phyloP scores from a whole-genome alignment of 352 stramenopile species.

The Pythium plurisporium region DNA sequence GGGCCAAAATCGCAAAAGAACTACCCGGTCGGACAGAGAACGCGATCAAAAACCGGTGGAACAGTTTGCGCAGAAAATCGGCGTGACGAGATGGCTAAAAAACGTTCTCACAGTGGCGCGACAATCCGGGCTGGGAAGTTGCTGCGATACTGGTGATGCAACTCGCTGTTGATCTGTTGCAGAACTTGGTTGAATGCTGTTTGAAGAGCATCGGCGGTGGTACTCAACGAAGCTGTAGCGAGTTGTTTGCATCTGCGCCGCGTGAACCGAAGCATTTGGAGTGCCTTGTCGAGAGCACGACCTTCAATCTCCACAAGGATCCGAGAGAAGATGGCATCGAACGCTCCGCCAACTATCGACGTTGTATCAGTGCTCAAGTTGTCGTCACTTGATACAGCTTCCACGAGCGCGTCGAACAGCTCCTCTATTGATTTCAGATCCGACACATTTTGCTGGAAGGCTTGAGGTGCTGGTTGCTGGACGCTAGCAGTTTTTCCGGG shows the following conservation, averaged over 20 bases:
- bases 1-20: constrained; percentile 37
- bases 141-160: constrained; percentile 43
- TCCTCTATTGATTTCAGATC: constrained; percentile 50
- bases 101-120: constrained; percentile 31
- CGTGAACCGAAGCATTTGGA: constrained; percentile 70
- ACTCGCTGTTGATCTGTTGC: constrained; percentile 51
- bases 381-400: neutral
- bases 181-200: constrained; percentile 61
- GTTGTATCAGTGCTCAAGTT: neutral
- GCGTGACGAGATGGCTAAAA: neutral
- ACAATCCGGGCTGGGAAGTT: constrained; percentile 37
- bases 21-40: constrained; percentile 55
- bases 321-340: constrained; percentile 72
- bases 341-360: constrained; percentile 16
- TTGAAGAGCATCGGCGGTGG: neutral
- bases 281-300: constrained; percentile 41
- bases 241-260: constrained; percentile 48
- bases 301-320: constrained; percentile 70
- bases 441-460: neutral
- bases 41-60: constrained; percentile 69
- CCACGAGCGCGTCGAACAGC: constrained; percentile 34
- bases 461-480: neutral
- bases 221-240: neutral
- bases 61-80: constrained; percentile 18
- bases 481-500: neutral